Evolutionary conservation across 129 eudicot species (phyloP), one percentile per base, ranked within the genome.

Genomic region (Flaveria ramosissima): DNA sequence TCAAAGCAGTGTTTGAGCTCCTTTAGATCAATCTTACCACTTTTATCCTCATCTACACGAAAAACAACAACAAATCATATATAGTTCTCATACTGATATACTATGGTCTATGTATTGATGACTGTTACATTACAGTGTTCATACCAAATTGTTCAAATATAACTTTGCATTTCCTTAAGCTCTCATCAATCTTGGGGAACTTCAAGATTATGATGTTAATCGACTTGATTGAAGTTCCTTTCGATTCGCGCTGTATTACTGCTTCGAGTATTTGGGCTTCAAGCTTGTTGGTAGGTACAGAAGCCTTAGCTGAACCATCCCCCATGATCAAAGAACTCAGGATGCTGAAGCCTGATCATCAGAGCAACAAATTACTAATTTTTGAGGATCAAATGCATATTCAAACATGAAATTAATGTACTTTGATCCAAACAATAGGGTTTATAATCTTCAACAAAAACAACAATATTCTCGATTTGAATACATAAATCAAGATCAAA

Each of bases 131-230:
- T 27, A 13, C 1, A 41, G 17, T 69, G 43, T 36, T 59, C 90
- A 21, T 70, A 89, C 98, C 97, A 67, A 93, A 93, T 39, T 87
- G 87, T 73, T 93, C 81, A 70, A 91, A 93, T 24, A 80, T 91
- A 52, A 84, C 89, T 84, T 85, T 87, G 86, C 96, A 90, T 86
- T 89, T 93, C 70, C 91, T 86, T 26, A 91, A 78, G 80, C 88
- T 93, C 83, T 81, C 83, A 46, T 87, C 98, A 71, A 93, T 91
- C 76, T 91, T 93, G 19, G 98, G 98, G 64, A 93, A 90, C 30
- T 87, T 90, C 46, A 93, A 81, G 53, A 93, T 86, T 51, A 93
- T 84, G 83, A 76, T 86, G 78, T 87, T 86, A 19, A 93, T 87
- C 43, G 98, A 90, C 82, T 79, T 93, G 73, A 91, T 70, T 12